Evolutionary conservation across 192 early-diverging fungal genomes (phyloP), one percentile per base, ranked within the genome.

Genomic region (Coemansia sp.): DNA sequence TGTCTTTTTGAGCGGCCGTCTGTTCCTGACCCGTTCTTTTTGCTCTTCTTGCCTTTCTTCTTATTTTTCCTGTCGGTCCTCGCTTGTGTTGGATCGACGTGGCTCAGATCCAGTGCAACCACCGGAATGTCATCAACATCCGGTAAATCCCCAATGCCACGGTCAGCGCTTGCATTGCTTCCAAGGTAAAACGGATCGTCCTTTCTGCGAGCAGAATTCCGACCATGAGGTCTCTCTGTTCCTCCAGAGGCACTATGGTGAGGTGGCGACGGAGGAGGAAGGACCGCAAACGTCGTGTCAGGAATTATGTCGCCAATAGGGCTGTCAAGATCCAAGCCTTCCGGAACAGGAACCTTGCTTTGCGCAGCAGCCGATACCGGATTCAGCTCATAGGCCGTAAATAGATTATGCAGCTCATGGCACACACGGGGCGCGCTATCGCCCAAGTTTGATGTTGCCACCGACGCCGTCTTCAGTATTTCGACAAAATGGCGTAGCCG

Each of bases 331-430:
- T 95, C 91, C 40, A 98, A 67, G 9, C 87, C 92, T 7, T 92
- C 89, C 8, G 94, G 94, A 3, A 96, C 72, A 17, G 93, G 91
- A 1, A 98, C 94, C 66, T 91, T 90, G 59, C 83, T 84, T 74
- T 98, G 96, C 0, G 96, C 96, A 38, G 90, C 91, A 3, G 88
- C 83, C 14, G 92, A 92, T 0, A 98, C 93, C 2, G 94, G 94
- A 54, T 94, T 96, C 15, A 98, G 82, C 41, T 94, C 96, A 52
- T 89, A 92, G 9, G 72, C 82, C 58, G 91, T 86, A 68, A 90
- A 95, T 30, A 92, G 58, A 14, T 65, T 67, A 6, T 82, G 76
- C n/a, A 94, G 75, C 7, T 85, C 84, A 38, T 72, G 61, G 37
- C 88, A 74, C 30, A 90, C 53, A 2, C 59, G 53, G 29, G 86